These are phyloP conservation scores for Elongisporangium senticosum DNA, from an alignment of 352 stramenopile genomes.

Conservation along the genomic window DNA sequence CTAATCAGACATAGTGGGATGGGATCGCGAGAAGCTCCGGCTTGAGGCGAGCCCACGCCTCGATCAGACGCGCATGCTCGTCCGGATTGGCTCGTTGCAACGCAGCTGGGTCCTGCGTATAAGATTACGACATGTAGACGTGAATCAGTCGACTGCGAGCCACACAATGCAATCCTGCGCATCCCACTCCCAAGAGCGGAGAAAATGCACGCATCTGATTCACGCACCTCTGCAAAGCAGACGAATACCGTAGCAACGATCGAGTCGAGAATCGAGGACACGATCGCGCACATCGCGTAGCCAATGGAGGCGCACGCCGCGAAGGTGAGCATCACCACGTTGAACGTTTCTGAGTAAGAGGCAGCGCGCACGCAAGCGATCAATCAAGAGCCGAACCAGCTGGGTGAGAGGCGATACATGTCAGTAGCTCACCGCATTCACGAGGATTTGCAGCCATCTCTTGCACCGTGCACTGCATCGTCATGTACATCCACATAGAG, in stretches of 20 bases:
- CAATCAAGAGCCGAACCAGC: slow-evolving; percentile 2
- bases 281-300: slow-evolving; percentile 82
- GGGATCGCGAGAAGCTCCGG: slow-evolving; percentile 55
- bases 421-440: slow-evolving; percentile 54
- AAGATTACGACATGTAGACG: not conserved
- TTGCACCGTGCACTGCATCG: slow-evolving; percentile 54
- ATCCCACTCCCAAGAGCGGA: not conserved
- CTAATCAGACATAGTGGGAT: slow-evolving; percentile 8
- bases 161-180: not conserved
- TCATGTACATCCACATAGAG: slow-evolving; percentile 63
- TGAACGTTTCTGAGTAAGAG: slow-evolving; percentile 65
- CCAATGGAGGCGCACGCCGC: slow-evolving; percentile 62
- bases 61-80: slow-evolving; percentile 64
- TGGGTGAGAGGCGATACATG: not conserved
- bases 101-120: slow-evolving; percentile 49
- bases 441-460: slow-evolving; percentile 29
- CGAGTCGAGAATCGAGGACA: slow-evolving; percentile 80
- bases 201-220: not conserved
- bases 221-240: slow-evolving; percentile 79
- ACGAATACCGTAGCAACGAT: slow-evolving; percentile 85
- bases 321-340: slow-evolving; percentile 75
- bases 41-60: slow-evolving; percentile 64
- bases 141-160: not conserved
- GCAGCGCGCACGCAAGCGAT: slow-evolving; percentile 2
- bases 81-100: slow-evolving; percentile 66